phyloP scores from a whole-genome alignment of 306 rosid genomes.

The Castanea mollissima region DNA sequence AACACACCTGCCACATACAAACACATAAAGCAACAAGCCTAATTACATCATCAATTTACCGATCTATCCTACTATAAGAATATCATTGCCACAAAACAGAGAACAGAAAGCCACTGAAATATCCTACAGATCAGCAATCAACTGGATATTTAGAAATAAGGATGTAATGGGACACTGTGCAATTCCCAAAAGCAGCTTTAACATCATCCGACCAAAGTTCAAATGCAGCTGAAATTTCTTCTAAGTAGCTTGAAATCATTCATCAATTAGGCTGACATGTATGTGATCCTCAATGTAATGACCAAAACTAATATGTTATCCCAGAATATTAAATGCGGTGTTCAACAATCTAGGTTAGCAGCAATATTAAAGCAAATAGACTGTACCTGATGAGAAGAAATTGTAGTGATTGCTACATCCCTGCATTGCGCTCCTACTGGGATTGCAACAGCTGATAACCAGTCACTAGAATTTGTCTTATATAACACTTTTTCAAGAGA shows the following conservation, averaged over 20 bases:
- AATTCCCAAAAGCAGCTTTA: background rate
- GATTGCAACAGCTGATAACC: slow-evolving; percentile 60
- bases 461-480: slow-evolving; percentile 47
- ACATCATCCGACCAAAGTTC: background rate
- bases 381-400: slow-evolving; percentile 62
- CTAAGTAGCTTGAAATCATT: background rate
- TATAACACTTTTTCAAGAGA: slow-evolving; percentile 65
- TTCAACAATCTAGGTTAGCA: background rate
- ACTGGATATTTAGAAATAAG: background rate
- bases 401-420: slow-evolving; percentile 58
- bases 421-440: slow-evolving; percentile 87
- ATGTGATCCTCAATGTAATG: background rate
- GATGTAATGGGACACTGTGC: background rate
- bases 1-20: background rate
- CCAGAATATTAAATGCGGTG: background rate
- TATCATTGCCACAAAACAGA: background rate
- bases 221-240: background rate
- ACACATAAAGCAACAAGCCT: background rate
- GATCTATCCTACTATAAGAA: background rate
- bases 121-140: background rate
- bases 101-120: background rate
- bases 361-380: background rate
- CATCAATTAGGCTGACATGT: background rate
- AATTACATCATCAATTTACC: background rate
- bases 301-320: background rate